Conservation (phyloP, 202 grass and related monocot genomes). For the Brachypodium distachyon region DNA sequence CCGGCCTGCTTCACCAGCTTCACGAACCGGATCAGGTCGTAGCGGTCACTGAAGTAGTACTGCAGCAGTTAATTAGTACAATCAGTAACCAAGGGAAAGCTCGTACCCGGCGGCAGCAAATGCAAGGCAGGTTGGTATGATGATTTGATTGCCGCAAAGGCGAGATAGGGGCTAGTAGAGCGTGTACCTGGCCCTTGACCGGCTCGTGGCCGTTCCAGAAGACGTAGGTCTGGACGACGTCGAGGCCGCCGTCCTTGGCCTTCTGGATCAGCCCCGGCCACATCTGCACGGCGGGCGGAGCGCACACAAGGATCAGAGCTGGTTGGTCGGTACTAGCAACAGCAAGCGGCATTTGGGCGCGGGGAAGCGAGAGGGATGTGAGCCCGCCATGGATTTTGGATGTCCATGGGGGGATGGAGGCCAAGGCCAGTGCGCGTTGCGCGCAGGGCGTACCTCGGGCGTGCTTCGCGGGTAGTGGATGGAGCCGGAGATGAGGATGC, state of each 20-base stretch:
- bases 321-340: neutral
- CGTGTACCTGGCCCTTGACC: slow-evolving; percentile 39
- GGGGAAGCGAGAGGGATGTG: neutral
- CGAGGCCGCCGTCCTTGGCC: slow-evolving; percentile 89
- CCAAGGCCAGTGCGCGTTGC: too few species aligned
- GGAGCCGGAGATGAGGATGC: slow-evolving; percentile 76
- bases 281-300: slow-evolving; percentile 60
- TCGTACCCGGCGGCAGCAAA: neutral
- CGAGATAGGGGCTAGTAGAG: neutral
- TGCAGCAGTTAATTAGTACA: slow-evolving; percentile 23
- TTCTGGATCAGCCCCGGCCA: slow-evolving; percentile 89
- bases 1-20: slow-evolving; percentile 88
- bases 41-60: slow-evolving; percentile 81
- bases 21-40: slow-evolving; percentile 87
- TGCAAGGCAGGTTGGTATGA: neutral
- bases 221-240: slow-evolving; percentile 95
- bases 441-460: slow-evolving; percentile 25
- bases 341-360: slow-evolving; percentile 2
- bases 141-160: neutral
- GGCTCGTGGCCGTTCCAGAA: slow-evolving; percentile 98
- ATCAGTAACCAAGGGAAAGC: neutral
- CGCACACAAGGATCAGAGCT: neutral
- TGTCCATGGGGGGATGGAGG: neutral
- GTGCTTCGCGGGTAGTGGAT: slow-evolving; percentile 73
- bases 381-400: neutral